Conservation (phyloP, 371 early-diverging fungal species). For the Mucor circinelloides region DNA sequence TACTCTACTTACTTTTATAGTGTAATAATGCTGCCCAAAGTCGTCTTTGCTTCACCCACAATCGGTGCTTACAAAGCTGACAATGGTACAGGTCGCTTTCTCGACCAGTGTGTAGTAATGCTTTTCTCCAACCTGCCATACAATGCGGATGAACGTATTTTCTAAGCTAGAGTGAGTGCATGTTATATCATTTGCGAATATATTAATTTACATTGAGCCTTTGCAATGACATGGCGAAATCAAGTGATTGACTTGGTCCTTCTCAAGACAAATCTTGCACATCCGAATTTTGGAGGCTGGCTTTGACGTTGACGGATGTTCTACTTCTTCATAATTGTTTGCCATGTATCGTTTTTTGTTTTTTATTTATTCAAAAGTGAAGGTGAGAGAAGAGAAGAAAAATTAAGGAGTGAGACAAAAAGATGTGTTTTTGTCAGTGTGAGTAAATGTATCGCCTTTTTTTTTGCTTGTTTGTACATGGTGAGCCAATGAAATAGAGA, state of each 20-base stretch:
- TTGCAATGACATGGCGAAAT: constrained; percentile 63
- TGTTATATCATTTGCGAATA: neutral
- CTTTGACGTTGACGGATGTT: neutral
- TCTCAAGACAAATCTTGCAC: constrained; percentile 61
- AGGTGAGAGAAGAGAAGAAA: neutral
- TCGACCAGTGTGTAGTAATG: constrained; percentile 31
- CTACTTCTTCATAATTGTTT: neutral
- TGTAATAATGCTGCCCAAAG: constrained; percentile 31
- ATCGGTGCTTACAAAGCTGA: constrained; percentile 36
- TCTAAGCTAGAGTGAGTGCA: constrained; percentile 11
- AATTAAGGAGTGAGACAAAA: neutral
- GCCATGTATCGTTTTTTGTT: neutral
- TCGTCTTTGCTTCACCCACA: constrained; percentile 30
- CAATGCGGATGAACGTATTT: constrained; percentile 65
- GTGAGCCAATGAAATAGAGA: neutral
- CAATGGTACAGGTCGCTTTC: constrained; percentile 39
- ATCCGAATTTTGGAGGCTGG: neutral
- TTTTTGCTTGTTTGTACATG: neutral
- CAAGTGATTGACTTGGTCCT: constrained; percentile 41
- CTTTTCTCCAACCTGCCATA: constrained; percentile 55
- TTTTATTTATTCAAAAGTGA: too few species aligned
- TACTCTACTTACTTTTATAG: constrained; percentile 29
- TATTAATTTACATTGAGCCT: constrained; percentile 51
- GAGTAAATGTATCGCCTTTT: neutral
- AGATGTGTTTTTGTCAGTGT: neutral